Conservation (phyloP, 768 basidiomycete species). For the Tulasnella sp. region DNA sequence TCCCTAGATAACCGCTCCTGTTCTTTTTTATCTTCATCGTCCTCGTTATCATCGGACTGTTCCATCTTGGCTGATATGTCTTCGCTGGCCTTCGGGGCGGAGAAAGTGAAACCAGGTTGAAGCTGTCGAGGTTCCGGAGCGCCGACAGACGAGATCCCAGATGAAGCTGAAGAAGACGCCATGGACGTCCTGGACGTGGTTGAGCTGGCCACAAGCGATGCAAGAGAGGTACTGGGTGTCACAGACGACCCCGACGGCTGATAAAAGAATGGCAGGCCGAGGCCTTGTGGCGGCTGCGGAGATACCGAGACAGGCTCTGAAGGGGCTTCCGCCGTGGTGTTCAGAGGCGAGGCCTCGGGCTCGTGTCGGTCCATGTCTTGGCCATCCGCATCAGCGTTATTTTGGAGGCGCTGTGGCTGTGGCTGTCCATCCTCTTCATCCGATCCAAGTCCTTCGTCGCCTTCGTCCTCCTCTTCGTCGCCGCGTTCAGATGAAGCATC, state of each 20-base stretch:
- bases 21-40: neutral
- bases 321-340: no score
- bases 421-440: neutral
- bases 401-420: neutral
- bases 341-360: no score
- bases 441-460: neutral
- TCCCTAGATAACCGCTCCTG: neutral
- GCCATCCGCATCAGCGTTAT: no score
- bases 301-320: no score
- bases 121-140: neutral
- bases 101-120: neutral
- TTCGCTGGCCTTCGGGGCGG: neutral
- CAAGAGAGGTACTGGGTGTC: no score
- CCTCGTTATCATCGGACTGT: neutral
- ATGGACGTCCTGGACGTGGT: neutral
- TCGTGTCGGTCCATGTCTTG: no score
- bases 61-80: neutral
- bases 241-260: no score
- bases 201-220: neutral
- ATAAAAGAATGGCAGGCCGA: no score
- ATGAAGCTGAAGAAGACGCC: no score
- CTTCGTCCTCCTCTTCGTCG: conserved; percentile 5
- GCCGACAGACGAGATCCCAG: no score
- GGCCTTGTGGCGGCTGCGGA: no score
- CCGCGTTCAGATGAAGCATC: neutral